Conservation (phyloP, 2,329 filamentous ascomycete species). For the Pyrenophora graminea region DNA sequence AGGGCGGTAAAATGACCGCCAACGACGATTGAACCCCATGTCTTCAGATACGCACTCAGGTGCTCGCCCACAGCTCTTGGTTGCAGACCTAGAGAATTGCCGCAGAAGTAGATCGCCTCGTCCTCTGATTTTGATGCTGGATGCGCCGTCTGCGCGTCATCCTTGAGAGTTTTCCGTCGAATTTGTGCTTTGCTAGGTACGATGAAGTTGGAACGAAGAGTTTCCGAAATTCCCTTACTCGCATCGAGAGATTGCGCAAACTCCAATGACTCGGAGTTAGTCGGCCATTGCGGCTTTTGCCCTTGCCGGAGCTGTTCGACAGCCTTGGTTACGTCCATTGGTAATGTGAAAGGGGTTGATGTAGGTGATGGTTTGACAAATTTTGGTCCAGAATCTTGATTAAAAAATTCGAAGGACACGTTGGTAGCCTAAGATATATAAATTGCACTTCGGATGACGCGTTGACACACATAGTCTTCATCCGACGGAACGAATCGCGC, state of each 20-base stretch:
- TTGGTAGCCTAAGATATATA: slow-evolving; percentile 12
- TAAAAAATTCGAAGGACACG: slow-evolving; percentile 1
- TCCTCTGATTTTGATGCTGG: slow-evolving; percentile 43
- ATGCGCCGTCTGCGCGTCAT: slow-evolving; percentile 36
- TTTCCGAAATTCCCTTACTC: slow-evolving; percentile 40
- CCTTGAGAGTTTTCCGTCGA: slow-evolving; percentile 60
- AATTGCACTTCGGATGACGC: slow-evolving; percentile 14
- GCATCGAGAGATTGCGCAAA: slow-evolving; percentile 37
- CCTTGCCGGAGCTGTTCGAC: slow-evolving; percentile 35
- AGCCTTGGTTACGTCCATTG: slow-evolving; percentile 31
- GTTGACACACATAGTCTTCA: slow-evolving; percentile 8
- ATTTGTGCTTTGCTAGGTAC: slow-evolving; percentile 76
- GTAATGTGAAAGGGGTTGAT: slow-evolving; percentile 3
- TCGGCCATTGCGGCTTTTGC: slow-evolving; percentile 35
- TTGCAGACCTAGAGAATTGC: slow-evolving; percentile 86
- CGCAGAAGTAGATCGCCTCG: slow-evolving; percentile 76
- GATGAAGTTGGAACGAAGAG: slow-evolving; percentile 68
- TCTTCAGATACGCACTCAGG: slow-evolving; percentile 72
- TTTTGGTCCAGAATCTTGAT: not conserved
- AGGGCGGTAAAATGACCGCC: slow-evolving; percentile 77
- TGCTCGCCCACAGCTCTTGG: slow-evolving; percentile 70
- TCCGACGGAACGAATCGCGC: slow-evolving; percentile 7
- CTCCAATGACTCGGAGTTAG: slow-evolving; percentile 25
- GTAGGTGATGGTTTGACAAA: not conserved
- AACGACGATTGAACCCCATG: slow-evolving; percentile 83